Conservation (phyloP, 441 rosid genomes). For the Erodium trifolium region DNA sequence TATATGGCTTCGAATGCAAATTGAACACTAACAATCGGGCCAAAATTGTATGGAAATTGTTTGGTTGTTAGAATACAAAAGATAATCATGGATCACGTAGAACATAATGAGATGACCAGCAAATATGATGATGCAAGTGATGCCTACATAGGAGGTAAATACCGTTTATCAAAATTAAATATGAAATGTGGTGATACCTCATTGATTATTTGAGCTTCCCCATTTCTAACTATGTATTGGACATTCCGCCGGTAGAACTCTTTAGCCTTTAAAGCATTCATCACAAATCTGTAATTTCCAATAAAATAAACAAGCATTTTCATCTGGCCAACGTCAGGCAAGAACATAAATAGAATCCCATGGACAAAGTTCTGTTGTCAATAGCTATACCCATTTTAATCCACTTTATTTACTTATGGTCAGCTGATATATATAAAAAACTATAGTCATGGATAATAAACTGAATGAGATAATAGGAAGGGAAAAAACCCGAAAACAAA, state of each 20-base stretch:
- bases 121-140: neutral
- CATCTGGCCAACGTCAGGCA: neutral
- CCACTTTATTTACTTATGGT: neutral
- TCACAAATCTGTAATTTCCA: constrained; percentile 61
- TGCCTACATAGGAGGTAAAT: neutral
- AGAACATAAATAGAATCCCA: neutral
- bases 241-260: constrained; percentile 90
- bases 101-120: neutral
- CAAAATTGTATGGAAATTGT: neutral
- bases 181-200: constrained; percentile 47
- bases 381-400: neutral
- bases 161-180: constrained; percentile 7
- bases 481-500: neutral
- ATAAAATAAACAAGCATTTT: constrained; percentile 14
- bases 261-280: constrained; percentile 95
- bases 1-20: too few relatives aligned
- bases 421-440: neutral
- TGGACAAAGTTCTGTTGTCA: neutral
- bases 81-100: neutral
- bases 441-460: neutral
- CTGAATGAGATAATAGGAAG: neutral
- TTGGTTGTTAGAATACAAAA: neutral
- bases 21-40: neutral
- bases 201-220: constrained; percentile 85
- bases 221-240: constrained; percentile 84